A percentile compares a stretch with the other conserved stretches of the same genome.
Conservation (phyloP, 164 flowering plant species). For the Tetracentron sinense region DNA sequence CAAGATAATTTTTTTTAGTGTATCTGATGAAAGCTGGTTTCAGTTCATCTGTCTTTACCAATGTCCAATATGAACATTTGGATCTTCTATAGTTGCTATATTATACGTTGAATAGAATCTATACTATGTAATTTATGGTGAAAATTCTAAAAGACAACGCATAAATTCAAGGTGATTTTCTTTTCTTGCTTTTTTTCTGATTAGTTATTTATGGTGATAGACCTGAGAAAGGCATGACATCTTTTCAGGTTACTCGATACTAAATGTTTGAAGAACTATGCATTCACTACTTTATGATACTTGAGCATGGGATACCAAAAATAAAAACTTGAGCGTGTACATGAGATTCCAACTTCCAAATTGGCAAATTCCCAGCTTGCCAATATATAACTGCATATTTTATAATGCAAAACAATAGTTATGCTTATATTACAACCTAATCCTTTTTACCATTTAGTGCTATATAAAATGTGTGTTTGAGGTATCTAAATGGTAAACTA, state of each 20-base stretch:
- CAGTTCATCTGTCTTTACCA: constrained; percentile 4
- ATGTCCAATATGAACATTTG: neutral
- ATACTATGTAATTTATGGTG: too few species aligned
- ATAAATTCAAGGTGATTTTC: too few species aligned
- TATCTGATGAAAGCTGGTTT: neutral
- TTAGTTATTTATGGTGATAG: too few species aligned
- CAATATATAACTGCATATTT: neutral
- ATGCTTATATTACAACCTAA: too few species aligned
- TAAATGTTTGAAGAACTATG: neutral
- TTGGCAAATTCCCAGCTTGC: too few species aligned
- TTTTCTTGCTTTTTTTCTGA: neutral
- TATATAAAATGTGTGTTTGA: too few species aligned
- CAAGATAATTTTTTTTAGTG: neutral
- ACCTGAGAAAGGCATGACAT: neutral
- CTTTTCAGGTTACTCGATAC: neutral
- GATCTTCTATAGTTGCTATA: neutral
- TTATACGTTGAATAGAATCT: neutral
- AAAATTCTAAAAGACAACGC: too few species aligned
- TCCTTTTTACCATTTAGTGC: too few species aligned
- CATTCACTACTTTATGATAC: neutral
- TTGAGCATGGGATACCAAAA: too few species aligned
- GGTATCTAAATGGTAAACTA: too few species aligned
- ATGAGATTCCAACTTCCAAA: neutral
- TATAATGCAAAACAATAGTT: too few species aligned
- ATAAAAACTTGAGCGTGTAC: too few species aligned